These are phyloP conservation scores for Yueomyces sp. DNA, from an alignment of 805 yeast species.

Conservation along the genomic window DNA sequence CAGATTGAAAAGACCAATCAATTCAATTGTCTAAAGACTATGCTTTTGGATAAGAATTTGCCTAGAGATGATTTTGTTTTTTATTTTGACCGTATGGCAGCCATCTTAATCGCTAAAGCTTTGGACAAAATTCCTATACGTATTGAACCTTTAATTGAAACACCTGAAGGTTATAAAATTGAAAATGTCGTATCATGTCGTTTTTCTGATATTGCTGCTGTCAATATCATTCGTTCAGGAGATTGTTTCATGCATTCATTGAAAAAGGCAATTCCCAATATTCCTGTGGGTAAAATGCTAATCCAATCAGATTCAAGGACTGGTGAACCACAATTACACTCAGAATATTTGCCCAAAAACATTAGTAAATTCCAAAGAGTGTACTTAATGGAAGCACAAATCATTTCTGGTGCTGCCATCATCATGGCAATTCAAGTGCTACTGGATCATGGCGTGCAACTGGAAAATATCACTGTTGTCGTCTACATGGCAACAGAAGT, in stretches of 20 bases:
- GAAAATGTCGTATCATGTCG: slow-evolving; percentile 17
- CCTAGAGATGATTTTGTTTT: slow-evolving; percentile 69
- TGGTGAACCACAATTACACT: slow-evolving; percentile 89
- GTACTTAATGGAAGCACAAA: slow-evolving; percentile 72
- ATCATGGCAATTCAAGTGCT: slow-evolving; percentile 88
- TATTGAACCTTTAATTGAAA: slow-evolving; percentile 28
- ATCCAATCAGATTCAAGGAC: slow-evolving; percentile 81
- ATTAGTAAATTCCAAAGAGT: slow-evolving; percentile 29
- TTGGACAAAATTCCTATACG: slow-evolving; percentile 36
- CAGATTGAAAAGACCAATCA: slow-evolving; percentile 43
- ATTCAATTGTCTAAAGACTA: slow-evolving; percentile 56
- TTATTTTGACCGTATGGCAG: slow-evolving; percentile 73
- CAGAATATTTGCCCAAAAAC: slow-evolving; percentile 51
- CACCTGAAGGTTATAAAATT: slow-evolving; percentile 27
- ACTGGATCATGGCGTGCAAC: slow-evolving; percentile 60
- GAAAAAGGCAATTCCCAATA: slow-evolving; percentile 62
- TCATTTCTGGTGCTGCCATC: slow-evolving; percentile 85
- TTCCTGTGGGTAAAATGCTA: slow-evolving; percentile 67
- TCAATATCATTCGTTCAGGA: slow-evolving; percentile 78
- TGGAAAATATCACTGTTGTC: slow-evolving; percentile 51
- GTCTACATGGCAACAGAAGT: slow-evolving; percentile 65
- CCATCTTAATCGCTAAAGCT: slow-evolving; percentile 54
- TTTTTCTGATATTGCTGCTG: slow-evolving; percentile 47
- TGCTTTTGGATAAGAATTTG: slow-evolving; percentile 43
- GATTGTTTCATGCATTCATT: slow-evolving; percentile 80